A percentile compares a stretch with the other conserved stretches of the same genome.
These are phyloP conservation scores for Colletotrichum cuscutae DNA, from an alignment of 2,329 filamentous ascomycete species.

Conservation along the genomic window DNA sequence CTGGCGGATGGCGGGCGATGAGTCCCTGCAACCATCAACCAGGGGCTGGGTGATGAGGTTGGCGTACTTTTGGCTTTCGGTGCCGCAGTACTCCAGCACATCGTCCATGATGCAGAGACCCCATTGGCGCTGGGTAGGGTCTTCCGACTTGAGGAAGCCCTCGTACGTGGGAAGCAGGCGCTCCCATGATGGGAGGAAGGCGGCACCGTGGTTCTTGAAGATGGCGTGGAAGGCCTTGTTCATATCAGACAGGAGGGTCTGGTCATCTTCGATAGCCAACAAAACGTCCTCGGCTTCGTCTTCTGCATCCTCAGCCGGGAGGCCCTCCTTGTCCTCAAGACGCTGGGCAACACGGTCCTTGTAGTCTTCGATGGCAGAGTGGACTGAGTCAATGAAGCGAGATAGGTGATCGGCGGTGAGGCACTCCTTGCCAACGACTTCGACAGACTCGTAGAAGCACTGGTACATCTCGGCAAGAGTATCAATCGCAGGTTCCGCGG, in stretches of 20 bases:
- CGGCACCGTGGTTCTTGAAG: conserved; percentile 92
- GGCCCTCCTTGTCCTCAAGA: conserved; percentile 79
- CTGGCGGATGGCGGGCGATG: conserved; percentile 91
- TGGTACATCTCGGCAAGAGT: conserved; percentile 99
- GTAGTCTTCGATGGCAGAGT: conserved; percentile 91
- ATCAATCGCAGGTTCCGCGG: conserved; percentile 93
- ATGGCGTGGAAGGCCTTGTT: conserved; percentile 99
- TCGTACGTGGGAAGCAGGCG: conserved; percentile 86
- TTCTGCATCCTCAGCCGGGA: conserved; percentile 86
- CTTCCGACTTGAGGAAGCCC: conserved; percentile 80
- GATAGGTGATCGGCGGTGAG: conserved; percentile 83
- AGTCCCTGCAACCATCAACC: conserved; percentile 85
- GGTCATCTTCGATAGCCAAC: conserved; percentile 95
- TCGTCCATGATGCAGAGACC: conserved; percentile 99
- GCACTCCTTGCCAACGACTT: conserved; percentile 89
- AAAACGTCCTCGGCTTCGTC: conserved; percentile 88
- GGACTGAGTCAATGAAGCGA: conserved; percentile 86
- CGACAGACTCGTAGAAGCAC: conserved; percentile 98
- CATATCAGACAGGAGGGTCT: conserved; percentile 97
- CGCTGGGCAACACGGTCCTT: conserved; percentile 86
- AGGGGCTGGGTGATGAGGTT: conserved; percentile 89
- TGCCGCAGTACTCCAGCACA: conserved; percentile 95
- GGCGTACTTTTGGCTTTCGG: conserved; percentile 87
- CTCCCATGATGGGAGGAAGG: conserved; percentile 91
- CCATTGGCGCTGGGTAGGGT: conserved; percentile 96